Base-by-base conservation (phyloP, 2,329 filamentous ascomycete genomes). In the Ceratocystis diversiconidia region DNA sequence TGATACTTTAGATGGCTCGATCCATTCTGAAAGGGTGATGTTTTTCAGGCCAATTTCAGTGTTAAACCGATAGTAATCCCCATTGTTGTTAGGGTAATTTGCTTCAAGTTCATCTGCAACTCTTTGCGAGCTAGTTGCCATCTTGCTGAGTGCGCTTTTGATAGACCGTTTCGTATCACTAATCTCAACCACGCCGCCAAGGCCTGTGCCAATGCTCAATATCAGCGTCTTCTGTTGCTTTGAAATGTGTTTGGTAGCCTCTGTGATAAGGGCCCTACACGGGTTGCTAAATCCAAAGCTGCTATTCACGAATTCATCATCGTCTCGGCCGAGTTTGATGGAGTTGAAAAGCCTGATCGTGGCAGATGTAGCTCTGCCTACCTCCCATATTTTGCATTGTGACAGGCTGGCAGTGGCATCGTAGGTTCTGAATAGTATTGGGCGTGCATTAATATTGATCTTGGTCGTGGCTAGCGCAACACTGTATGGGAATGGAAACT, bases 271-370 rank as follows among this genome's bases (percentile, higher is more conserved):
- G 1, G 71, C 67, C 25, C 72, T 69, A 57, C 70, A 70, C 22
- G 73, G 73, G 55, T 75, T 75, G 64, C 74, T 74, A 44, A 71
- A 69, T 1, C 71, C 71, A 19, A 74, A 70, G 0, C 68, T 72
- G 1, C 70, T 71, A 60, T 74, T 73, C 30, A 74, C 68, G 46
- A 72, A 74, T 19, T 72, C 70, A 1, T 71, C 65, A 4, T 64
- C 65, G 10, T 72, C 70, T 10, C 70, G 69, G 36, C 72, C 72
- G 7, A 72, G 10, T 25, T 68, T 64, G 41, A 73, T 71, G 2
- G 72, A 67, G 50, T 73, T 70, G 68, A 74, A 74, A 63, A 72
- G 73, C 0, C 70, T 70, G 0, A 71, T 69, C 2, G 71, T 70
- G 1, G 72, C 71, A 1, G 71, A 72, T 17, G 71, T 72, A 1